Base-by-base conservation (phyloP, 495 filamentous ascomycete species). In the Paragyromitra xinjiangensis region DNA sequence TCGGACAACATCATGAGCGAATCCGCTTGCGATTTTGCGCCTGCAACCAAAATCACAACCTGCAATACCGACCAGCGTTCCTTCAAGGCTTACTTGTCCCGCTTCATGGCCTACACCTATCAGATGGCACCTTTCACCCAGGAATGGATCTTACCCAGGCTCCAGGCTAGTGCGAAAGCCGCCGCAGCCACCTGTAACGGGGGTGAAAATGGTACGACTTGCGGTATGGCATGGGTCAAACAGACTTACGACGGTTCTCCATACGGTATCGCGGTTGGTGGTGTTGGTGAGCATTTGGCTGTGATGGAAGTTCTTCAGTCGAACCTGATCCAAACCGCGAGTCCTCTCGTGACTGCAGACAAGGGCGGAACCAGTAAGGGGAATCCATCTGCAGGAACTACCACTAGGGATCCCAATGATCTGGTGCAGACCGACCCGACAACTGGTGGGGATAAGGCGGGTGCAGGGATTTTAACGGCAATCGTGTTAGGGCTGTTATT, bases 31-130 rank as follows among this genome's bases (percentile, higher is more conserved):
- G 90, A 91, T 69, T 58, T 62, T n/a, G 69, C 74, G 11, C 83
- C 85, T 0, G 83, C 85, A 64, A 82, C 86, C 56, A 88, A 84
- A 7, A 0, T 59, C 53, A 34, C 80, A 4, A 82, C 79, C 26
- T 94, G 92, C 84, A 89, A 92, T 78, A 88, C 89, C 50, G 93
- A 95, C 80, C 92, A 94, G 85, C 87, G 88, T 53, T 92, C 90
- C 50, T 97, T 94, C 89, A 97, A 95, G 84, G 92, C 92, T 44
- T 96, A 94, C 84, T 85, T 95, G 16, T 85, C 92, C 26, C 92
- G 94, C 29, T 97, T 93, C 92, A 87, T 97, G 83, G 89, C 89
- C n/a, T 84, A 86, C 6, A 87, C 89, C 3, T 90, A 91, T 7
- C 89, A 92, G 77, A 81, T 94, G 62, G 92, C 90, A 0, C 93